These are phyloP conservation scores for Suhomyces ambrosiae DNA, from an alignment of 1,139 yeast species.

Conservation along the genomic window DNA sequence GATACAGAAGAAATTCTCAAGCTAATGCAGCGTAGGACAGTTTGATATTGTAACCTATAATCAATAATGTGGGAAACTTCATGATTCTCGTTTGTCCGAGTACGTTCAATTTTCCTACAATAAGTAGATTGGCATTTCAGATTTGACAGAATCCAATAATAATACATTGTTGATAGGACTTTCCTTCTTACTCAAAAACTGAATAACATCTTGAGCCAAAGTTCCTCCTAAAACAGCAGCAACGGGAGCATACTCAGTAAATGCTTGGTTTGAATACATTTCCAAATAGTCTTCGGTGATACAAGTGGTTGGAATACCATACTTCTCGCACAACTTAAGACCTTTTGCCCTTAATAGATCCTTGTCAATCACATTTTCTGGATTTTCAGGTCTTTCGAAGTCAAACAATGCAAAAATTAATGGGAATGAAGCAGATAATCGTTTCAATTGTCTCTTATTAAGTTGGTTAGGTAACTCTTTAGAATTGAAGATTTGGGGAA, in stretches of 20 bases:
- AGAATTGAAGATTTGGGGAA: constrained; percentile 35
- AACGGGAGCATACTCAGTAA: constrained; percentile 77
- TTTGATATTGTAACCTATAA: too few relatives aligned
- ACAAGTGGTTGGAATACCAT: constrained; percentile 42
- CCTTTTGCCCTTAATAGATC: constrained; percentile 32
- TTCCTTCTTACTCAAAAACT: constrained; percentile 73
- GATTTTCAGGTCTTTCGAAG: constrained; percentile 29
- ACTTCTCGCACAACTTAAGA: constrained; percentile 25
- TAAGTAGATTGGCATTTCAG: constrained; percentile 76
- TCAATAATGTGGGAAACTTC: too few relatives aligned
- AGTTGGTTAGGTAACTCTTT: constrained; percentile 46
- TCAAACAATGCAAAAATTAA: constrained; percentile 59
- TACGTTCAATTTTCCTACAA: constrained; percentile 27
- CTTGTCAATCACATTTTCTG: constrained; percentile 33
- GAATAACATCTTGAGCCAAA: constrained; percentile 87
- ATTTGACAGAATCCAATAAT: constrained; percentile 68
- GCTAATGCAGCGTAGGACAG: too few relatives aligned
- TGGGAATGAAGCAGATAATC: constrained; percentile 64
- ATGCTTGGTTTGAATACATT: constrained; percentile 51
- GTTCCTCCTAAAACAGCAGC: constrained; percentile 91
- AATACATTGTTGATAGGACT: constrained; percentile 82
- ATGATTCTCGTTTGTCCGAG: background rate
- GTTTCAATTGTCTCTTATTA: constrained; percentile 57
- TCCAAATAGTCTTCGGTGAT: constrained; percentile 40
- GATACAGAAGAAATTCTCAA: background rate